Evolutionary conservation across 1,284 basidiomycete genomes (phyloP), one percentile per base, ranked within the genome.

Genomic region (Macrocystidia cucumis): DNA sequence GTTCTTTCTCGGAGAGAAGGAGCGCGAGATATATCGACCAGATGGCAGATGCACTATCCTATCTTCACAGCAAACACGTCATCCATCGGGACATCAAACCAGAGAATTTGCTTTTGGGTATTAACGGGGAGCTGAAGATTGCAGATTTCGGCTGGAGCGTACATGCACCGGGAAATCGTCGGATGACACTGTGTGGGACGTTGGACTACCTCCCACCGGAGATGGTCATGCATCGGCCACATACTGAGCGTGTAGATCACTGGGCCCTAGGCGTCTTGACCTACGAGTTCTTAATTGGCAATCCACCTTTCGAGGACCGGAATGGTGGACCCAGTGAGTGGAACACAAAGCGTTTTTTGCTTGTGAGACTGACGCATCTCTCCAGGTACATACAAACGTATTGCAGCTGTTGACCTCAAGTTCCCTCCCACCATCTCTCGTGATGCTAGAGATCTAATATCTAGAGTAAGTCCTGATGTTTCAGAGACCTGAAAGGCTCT

Each of bases 71-170:
- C 38, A 98, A 98, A 56, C 93, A 98, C 53, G 91, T 98, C 46
- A 98, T 98, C 41, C 96, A 99, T 56, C 81, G 96, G 16, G 96
- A 99, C 53, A 99, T 98, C 68, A 99, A 98, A 61, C 96, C 96
- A 0, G 96, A 98, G 63, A 99, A 99, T 56, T 62, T 99, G 33
- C 71, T 99, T 5, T 67, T 99, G 6, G 95, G 93, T 9, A 79
- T 98, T 50, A 89, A 92, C 46, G 96, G 95, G 29, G 95, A 98
- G 56, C 69, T 99, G 45, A 98, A 99, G 72, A 97, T 99, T 44
- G 96, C 81, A 4, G 96, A 98, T 60, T 98, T 99, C 60, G 96
- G 96, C 5, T 98, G 96, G 95, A 91, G 87, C 52, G 95, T 98
- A 2, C 96, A 98, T 56, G 96, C 96, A 0, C 96, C 95, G 0